A percentile compares a stretch with the other conserved stretches of the same genome.
phyloP scores from a whole-genome alignment of 805 yeast genomes.

The Candida nitratophila region DNA sequence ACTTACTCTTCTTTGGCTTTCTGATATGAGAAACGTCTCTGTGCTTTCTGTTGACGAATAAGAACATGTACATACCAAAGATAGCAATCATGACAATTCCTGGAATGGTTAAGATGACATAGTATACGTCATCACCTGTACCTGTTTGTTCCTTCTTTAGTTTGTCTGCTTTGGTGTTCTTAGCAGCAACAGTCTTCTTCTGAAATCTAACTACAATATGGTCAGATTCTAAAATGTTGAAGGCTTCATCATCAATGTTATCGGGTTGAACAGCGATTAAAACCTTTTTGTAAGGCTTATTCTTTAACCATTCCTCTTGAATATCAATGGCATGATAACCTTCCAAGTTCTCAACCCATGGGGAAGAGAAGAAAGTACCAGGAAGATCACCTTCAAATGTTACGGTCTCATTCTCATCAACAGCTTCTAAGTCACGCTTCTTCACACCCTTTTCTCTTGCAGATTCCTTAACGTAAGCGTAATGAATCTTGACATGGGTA shows the following conservation, averaged over 20 bases:
- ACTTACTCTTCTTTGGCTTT: slow-evolving; percentile 27
- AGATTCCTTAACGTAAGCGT: slow-evolving; percentile 56
- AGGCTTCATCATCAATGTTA: slow-evolving; percentile 56
- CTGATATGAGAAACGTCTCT: slow-evolving; percentile 44
- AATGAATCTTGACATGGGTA: slow-evolving; percentile 57
- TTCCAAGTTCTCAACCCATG: slow-evolving; percentile 55
- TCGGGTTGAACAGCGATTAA: slow-evolving; percentile 72
- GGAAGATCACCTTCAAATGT: slow-evolving; percentile 22
- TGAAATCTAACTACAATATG: slow-evolving; percentile 39
- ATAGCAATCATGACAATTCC: slow-evolving; percentile 54
- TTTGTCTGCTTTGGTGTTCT: slow-evolving; percentile 29
- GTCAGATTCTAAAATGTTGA: slow-evolving; percentile 36
- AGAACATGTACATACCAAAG: slow-evolving; percentile 58
- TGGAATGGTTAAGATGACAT: slow-evolving; percentile 63
- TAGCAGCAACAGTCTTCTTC: slow-evolving; percentile 48
- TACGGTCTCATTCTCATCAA: slow-evolving; percentile 10
- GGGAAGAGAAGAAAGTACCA: slow-evolving; percentile 54
- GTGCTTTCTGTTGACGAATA: slow-evolving; percentile 47
- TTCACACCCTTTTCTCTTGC: slow-evolving; percentile 49
- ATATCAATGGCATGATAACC: slow-evolving; percentile 63
- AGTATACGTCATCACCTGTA: slow-evolving; percentile 38
- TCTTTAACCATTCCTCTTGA: slow-evolving; percentile 57
- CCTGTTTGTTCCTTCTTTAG: slow-evolving; percentile 31
- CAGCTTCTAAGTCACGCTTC: slow-evolving; percentile 25
- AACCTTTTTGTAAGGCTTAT: slow-evolving; percentile 45